Base-by-base conservation (phyloP, 2,329 filamentous ascomycete genomes). In the Bertia moriformis region DNA sequence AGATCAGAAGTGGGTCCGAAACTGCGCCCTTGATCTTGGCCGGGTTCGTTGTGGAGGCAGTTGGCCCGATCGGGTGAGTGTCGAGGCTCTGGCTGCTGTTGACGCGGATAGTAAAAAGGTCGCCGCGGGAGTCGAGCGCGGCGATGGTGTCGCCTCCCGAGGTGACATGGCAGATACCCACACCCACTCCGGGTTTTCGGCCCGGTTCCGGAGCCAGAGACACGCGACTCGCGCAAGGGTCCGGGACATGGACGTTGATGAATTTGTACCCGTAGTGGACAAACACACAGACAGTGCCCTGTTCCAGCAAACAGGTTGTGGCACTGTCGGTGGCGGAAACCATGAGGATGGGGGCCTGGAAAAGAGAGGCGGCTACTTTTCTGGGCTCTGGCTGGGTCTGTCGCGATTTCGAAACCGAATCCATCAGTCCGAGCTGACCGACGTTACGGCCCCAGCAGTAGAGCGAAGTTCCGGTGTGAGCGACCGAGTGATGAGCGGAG, bases 371-470 rank as follows among this genome's bases (percentile, higher is more conserved):
- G 0, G 86, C 88, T 33, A 98, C 88, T 52, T 83, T 89, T 37
- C 91, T 75, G 18, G 91, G 91, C 1, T 74, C 77, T 15, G 71
- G 62, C 52, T 96, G 91, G n/a, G 81, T 63, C 48, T 91, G 84
- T 4, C 96, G 69, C 1, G 87, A 95, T 36, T 88, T 77, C 18
- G 91, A 93, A 58, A 96, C 89, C 0, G 91, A 89, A 55, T 95
- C 91, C 62, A 95, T 87, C 39, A 98, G 69, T 4, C 87, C 91
- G 37, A 98, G 71, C 55, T 98, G 91, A 2, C 91, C 91, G 48
- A 87, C 78, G 49, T 96, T 98, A 50, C 91, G 93, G 17, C 91
- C 91, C 69, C 93, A 98, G 2, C 86, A 93, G 53, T 84, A 98
- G 1, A 98, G 62, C 1, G 85, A 84, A 1, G 76, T 74, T 1